These are phyloP conservation scores for Candida qinlingensis DNA, from an alignment of 805 yeast species.

Conservation along the genomic window DNA sequence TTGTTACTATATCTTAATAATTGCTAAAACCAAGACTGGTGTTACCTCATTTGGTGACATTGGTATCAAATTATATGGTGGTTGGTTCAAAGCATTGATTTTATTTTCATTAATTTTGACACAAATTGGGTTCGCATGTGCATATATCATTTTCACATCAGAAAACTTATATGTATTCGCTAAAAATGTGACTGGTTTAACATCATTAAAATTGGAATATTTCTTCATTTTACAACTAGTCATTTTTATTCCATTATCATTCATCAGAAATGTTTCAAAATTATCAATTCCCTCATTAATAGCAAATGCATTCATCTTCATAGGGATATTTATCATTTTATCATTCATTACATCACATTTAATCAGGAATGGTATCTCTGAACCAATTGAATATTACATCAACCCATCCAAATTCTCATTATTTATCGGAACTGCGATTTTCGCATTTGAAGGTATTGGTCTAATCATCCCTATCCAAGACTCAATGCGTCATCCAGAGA, in stretches of 20 bases:
- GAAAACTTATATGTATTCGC: slow-evolving; percentile 65
- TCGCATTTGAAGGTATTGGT: slow-evolving; percentile 87
- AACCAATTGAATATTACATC: slow-evolving; percentile 44
- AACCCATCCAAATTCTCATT: slow-evolving; percentile 59
- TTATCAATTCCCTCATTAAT: slow-evolving; percentile 65
- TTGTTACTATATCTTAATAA: slow-evolving; percentile 66
- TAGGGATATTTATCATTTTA: slow-evolving; percentile 61
- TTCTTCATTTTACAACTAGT: slow-evolving; percentile 52
- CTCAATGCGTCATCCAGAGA: slow-evolving; percentile 71
- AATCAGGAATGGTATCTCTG: slow-evolving; percentile 37
- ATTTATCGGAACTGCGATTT: slow-evolving; percentile 78
- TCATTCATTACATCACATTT: slow-evolving; percentile 48
- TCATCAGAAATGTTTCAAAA: slow-evolving; percentile 72
- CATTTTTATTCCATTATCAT: slow-evolving; percentile 61
- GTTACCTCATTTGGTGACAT: slow-evolving; percentile 80
- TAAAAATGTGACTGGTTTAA: slow-evolving; percentile 40
- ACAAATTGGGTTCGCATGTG: slow-evolving; percentile 77
- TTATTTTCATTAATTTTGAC: slow-evolving; percentile 60
- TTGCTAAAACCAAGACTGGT: slow-evolving; percentile 50
- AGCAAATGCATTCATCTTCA: slow-evolving; percentile 64
- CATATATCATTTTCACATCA: slow-evolving; percentile 74
- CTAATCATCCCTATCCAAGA: slow-evolving; percentile 77
- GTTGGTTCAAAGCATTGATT: slow-evolving; percentile 58
- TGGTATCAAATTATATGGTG: slow-evolving; percentile 59
- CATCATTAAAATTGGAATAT: slow-evolving; percentile 31